Conservation (phyloP, 2,329 filamentous ascomycete genomes). For the Fusarium udum region DNA sequence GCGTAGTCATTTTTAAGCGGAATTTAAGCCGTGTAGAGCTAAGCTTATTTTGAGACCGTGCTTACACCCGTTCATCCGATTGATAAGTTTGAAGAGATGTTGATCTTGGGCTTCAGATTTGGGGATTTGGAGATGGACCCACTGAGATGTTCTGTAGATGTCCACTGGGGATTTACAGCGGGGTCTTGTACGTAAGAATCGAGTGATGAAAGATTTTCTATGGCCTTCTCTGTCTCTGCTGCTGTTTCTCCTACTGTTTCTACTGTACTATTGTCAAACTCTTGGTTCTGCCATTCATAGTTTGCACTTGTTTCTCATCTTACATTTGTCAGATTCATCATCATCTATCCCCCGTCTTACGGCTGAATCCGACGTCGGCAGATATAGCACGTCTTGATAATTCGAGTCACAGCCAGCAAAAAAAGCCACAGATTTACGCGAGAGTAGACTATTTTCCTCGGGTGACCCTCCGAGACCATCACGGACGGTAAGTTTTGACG, state of each 20-base stretch:
- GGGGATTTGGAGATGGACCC: constrained; percentile 11
- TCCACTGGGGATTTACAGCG: neutral
- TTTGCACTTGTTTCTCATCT: neutral
- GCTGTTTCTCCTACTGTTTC: neutral
- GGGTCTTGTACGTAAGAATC: constrained; percentile 34
- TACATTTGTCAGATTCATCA: constrained; percentile 5
- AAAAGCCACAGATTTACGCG: constrained; percentile 31
- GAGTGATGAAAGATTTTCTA: neutral
- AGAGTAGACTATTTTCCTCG: constrained; percentile 1
- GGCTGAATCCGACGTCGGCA: constrained; percentile 19
- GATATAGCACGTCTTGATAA: neutral
- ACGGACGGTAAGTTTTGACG: constrained; percentile 6
- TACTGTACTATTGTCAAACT: neutral
- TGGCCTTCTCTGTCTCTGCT: neutral
- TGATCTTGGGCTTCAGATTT: neutral
- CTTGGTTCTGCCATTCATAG: neutral
- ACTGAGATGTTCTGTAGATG: constrained; percentile 15
- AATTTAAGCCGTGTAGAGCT: neutral
- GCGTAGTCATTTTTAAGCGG: neutral
- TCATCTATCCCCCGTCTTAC: neutral
- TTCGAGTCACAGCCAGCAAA: constrained; percentile 20
- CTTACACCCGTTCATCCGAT: constrained; percentile 13
- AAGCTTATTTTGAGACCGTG: constrained; percentile 3
- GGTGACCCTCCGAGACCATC: neutral
- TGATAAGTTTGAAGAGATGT: neutral